Percentiles rank a stretch among this genome's conserved stretches.
Conservation (phyloP, 2,329 filamentous ascomycete genomes). For the Alternaria angustiovoidea region DNA sequence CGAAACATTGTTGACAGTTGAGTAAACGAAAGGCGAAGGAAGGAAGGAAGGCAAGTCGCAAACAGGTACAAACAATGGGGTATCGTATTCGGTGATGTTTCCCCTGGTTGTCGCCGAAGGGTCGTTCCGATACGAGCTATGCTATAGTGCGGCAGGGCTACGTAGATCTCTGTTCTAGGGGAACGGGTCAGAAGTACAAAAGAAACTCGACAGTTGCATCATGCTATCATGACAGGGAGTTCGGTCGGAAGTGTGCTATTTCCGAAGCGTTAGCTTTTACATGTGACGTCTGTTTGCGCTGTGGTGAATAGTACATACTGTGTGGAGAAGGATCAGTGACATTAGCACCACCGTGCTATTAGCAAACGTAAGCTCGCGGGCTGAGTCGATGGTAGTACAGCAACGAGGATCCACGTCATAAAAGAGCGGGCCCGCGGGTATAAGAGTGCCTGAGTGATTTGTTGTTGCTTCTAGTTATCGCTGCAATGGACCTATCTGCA, state of each 20-base stretch:
- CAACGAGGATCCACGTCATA: neutral
- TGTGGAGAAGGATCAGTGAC: neutral
- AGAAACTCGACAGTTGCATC: slow-evolving; percentile 5
- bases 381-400: slow-evolving; percentile 6
- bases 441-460: neutral
- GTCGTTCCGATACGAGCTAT: slow-evolving; percentile 4
- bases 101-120: slow-evolving; percentile 2
- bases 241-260: neutral
- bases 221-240: neutral
- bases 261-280: neutral
- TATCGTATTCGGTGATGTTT: slow-evolving; percentile 5
- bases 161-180: slow-evolving; percentile 8
- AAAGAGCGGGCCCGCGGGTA: neutral
- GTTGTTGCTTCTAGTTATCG: neutral
- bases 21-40: neutral
- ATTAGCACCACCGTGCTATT: slow-evolving; percentile 4
- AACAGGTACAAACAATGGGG: neutral
- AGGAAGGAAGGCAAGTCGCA: neutral
- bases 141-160: slow-evolving; percentile 5
- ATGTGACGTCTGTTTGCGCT: neutral
- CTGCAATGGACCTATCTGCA: neutral
- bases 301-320: neutral
- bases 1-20: slow-evolving; percentile 25
- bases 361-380: slow-evolving; percentile 6
- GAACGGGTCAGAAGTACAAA: neutral